Base-by-base conservation (phyloP, 306 rosid species). In the Arachis stenosperma region DNA sequence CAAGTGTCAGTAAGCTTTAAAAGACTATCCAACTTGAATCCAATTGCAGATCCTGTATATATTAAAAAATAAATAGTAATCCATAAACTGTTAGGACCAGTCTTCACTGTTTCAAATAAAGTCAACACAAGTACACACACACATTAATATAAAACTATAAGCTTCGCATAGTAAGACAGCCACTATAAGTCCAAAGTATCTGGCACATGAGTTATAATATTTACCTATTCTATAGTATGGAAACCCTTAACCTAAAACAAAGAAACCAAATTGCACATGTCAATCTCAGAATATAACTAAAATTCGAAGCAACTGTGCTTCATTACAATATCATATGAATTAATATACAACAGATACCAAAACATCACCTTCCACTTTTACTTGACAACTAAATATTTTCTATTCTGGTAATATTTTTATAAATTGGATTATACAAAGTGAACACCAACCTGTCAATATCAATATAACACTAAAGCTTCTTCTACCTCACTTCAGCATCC, bases 401-500 rank as follows among this genome's bases (percentile, higher is more conserved):
- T 36, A 27, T 56, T n/a, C 2, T n/a, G 1, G 8, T 2, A 15
- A n/a, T 5, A 52, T n/a, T 3, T n/a, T 3, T 5, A 3, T 29
- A 30, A 30, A 7, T 9, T 10, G 0, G 12, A 58, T 29, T 29
- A 5, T 22, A 1, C 27, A 6, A 58, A 67, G 64, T 30, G 43
- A 15, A 14, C 13, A 69, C 17, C 11, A 29, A 81, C 98, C 97
- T 85, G 71, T 93, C 97, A 44, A 93, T 86, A 74, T 93, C 98
- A 9, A 84, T 88, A 69, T 90, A 89, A 70, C 97, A 93, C 67
- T 93, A 90, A 82, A 83, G 79, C 82, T 88, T 93, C 88, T 76
- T 89, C 71, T 88, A 83, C 80, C 93, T 86, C 22, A 75, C 83
- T 79, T 90, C 92, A 71, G 51, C n/a, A 15, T 90, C 97, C 98